A percentile compares a stretch with the other conserved stretches of the same genome.
Conservation (phyloP, 129 eudicot species). For the Saposhnikovia divaricata region DNA sequence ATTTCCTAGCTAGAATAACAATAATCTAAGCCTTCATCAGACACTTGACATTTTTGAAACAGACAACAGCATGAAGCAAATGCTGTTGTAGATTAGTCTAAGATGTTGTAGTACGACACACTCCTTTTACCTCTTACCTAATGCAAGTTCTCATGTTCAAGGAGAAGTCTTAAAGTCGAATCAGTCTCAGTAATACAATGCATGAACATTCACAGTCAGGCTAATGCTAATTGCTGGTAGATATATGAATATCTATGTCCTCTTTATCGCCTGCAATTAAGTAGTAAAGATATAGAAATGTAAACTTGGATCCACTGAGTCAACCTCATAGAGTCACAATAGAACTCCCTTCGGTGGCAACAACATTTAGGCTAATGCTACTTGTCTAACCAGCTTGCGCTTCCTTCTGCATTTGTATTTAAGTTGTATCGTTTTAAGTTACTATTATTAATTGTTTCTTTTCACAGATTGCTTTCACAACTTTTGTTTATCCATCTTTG, state of each 20-base stretch:
- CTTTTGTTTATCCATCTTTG: constrained; percentile 80
- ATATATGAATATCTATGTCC: not conserved
- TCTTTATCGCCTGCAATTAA: not conserved
- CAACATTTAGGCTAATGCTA: not conserved
- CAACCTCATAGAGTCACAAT: not conserved
- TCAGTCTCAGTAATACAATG: not conserved
- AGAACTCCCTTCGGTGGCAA: not conserved
- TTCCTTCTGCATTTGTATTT: not conserved
- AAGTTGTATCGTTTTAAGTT: not conserved
- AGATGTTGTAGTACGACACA: not conserved
- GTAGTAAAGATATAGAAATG: not conserved
- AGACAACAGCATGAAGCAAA: constrained; percentile 2
- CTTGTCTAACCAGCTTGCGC: not conserved
- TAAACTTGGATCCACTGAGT: not conserved
- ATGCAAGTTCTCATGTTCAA: not conserved
- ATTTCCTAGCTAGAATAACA: not conserved
- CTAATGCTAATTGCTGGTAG: not conserved
- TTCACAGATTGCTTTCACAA: constrained; percentile 79
- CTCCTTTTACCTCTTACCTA: not conserved
- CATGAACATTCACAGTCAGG: not conserved
- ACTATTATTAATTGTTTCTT: not conserved
- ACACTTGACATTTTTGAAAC: not conserved
- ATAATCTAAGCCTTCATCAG: not conserved
- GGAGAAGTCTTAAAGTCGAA: not conserved
- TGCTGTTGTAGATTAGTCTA: not conserved